Evolutionary conservation across 2,329 filamentous ascomycete genomes (phyloP).

Genomic region (Arthroderma uncinatum): DNA sequence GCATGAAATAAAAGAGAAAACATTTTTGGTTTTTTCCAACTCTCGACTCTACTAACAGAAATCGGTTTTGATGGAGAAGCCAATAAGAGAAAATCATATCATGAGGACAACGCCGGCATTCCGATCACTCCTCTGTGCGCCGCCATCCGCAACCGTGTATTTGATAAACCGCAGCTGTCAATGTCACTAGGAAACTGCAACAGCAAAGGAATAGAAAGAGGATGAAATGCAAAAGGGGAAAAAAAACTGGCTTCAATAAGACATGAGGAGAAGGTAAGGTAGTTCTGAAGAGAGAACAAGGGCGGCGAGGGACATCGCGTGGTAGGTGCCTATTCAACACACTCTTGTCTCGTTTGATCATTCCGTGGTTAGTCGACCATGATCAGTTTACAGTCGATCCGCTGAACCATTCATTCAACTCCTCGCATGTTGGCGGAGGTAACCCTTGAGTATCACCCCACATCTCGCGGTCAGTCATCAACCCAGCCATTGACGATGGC

Average conservation of each 20-base stretch:
- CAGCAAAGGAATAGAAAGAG: not conserved
- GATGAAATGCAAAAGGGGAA: not conserved
- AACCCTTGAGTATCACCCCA: constrained; percentile 27
- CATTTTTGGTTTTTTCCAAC: not conserved
- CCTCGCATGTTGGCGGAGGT: constrained; percentile 27
- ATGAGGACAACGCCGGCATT: not conserved
- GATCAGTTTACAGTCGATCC: constrained; percentile 3
- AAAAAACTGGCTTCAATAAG: not conserved
- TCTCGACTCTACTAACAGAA: constrained; percentile 1
- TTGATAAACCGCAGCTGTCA: not conserved
- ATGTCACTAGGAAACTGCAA: not conserved
- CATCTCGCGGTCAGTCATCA: constrained; percentile 24
- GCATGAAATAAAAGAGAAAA: not conserved
- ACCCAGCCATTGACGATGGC: constrained; percentile 2
- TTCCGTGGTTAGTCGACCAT: not conserved
- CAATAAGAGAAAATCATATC: not conserved
- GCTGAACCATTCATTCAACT: constrained; percentile 40
- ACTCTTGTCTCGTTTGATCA: not conserved
- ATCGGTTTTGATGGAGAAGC: not conserved
- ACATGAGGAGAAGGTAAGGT: not conserved
- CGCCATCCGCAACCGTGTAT: constrained; percentile 3
- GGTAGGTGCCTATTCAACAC: not conserved
- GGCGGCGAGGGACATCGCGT: not conserved
- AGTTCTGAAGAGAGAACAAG: not conserved
- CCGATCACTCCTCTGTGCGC: constrained; percentile 1